These are phyloP conservation scores for Plasmodium malariae DNA, from an alignment of 169 alveolate species.

Conservation along the genomic window DNA sequence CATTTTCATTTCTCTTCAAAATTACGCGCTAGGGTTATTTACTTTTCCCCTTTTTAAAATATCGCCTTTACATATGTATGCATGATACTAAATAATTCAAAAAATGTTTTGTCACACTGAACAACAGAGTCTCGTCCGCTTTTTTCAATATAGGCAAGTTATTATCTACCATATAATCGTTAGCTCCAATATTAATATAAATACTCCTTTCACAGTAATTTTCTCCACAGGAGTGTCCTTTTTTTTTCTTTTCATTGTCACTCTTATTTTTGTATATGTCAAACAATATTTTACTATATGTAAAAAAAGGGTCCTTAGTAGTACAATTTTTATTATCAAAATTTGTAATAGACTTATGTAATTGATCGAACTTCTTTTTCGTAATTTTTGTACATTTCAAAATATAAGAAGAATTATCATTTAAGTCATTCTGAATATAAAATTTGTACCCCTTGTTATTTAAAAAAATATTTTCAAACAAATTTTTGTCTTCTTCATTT, in stretches of 20 bases:
- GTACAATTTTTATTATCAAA: conserved; percentile 3
- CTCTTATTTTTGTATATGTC: conserved; percentile 5
- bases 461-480: conserved; percentile 34
- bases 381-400: conserved; percentile 44
- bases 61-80: conserved; percentile 12
- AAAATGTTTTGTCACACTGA: conserved; percentile 34
- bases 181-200: conserved; percentile 38
- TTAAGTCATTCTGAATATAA: conserved; percentile 31
- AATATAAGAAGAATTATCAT: conserved; percentile 30
- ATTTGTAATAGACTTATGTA: conserved; percentile 3
- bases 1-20: too few species aligned
- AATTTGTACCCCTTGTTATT: conserved; percentile 60
- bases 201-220: conserved; percentile 25
- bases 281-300: not conserved
- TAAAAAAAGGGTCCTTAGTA: not conserved
- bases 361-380: conserved; percentile 26
- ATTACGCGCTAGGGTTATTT: too few species aligned
- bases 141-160: conserved; percentile 8
- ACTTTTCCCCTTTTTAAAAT: too few species aligned
- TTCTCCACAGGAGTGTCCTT: conserved; percentile 2
- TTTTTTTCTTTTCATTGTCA: conserved; percentile 3
- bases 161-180: conserved; percentile 10
- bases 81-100: conserved; percentile 46
- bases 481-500: conserved; percentile 20
- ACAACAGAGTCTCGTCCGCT: conserved; percentile 17